Evolutionary conservation across 352 stramenopile genomes (phyloP), one percentile per base, ranked within the genome.

Genomic region (Phytopythium ostracodes): DNA sequence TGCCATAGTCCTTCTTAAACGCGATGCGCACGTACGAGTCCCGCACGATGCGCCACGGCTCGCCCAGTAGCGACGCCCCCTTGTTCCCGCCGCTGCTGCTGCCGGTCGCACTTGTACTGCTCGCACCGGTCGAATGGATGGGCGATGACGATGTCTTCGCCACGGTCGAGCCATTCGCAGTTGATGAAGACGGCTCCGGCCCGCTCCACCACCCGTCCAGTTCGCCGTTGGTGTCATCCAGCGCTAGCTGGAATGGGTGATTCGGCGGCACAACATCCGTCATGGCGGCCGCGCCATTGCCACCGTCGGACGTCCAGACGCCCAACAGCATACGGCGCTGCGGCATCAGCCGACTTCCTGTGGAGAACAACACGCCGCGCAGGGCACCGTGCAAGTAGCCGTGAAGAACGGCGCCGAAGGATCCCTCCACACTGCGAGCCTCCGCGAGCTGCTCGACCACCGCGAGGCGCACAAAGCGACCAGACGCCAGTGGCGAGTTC

Each of bases 1-100:
- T 94, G 18, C 86, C 87, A 59, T 96, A 96, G 62, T 96, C 88
- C 54, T 92, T 94, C 72, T 96, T 96, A 71, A 94, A 96, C 10
- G 80, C 87, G 17, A 96, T 62, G 36, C 88, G 88, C 24, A 96
- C 84, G 52, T 95, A 96, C 29, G 76, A 78, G 56, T 96, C 87
- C 46, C 92, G 91, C 43, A 92, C 70, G 4, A 96, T 65, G 54
- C 86, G 84, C 88, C 88, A 96, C n/a, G 55, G 55, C 55, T 60
- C 55, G 17, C 55, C 55, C 24, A 60, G 20, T 15, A 25, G 2
- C 17, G 55, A 38, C 40, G 27, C n/a, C 22, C n/a, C n/a, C 20
- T 42, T 60, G 55, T n/a, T 52, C 38, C 24, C 27, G n/a, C 27
- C 44, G 24, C 25, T 57, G 17, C 35, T 62, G 3, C 38, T 38